phyloP scores from a whole-genome alignment of 768 basidiomycete species.

The Boletus coccyginus region DNA sequence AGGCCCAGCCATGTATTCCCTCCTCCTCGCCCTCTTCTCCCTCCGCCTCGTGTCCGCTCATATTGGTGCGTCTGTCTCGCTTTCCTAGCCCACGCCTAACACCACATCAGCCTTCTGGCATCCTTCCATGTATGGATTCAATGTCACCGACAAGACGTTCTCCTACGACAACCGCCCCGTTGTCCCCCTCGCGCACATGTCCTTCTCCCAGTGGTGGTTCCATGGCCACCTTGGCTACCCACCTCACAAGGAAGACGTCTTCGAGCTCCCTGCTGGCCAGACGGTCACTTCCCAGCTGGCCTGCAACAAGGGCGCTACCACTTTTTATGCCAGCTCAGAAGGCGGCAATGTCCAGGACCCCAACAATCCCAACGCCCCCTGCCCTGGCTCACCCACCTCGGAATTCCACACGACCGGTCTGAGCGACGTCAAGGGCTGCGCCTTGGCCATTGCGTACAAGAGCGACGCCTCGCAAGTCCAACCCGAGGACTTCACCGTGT shows the following conservation, averaged over 20 bases:
- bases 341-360: conserved; percentile 52
- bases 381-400: conserved; percentile 42
- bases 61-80: conserved; percentile 12
- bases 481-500: conserved; percentile 69
- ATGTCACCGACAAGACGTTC: conserved; percentile 54
- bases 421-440: conserved; percentile 59
- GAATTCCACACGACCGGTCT: conserved; percentile 57
- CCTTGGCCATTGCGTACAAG: conserved; percentile 76
- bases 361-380: conserved; percentile 48
- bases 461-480: conserved; percentile 51
- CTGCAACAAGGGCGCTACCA: conserved; percentile 60
- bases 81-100: not conserved
- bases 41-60: conserved; percentile 15
- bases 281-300: conserved; percentile 52
- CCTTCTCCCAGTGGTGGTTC: conserved; percentile 56
- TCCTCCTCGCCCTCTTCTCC: conserved; percentile 1
- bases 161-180: conserved; percentile 65
- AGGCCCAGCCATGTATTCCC: conserved; percentile 15
- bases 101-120: conserved; percentile 44
- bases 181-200: conserved; percentile 35
- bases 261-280: conserved; percentile 59
- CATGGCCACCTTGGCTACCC: conserved; percentile 58
- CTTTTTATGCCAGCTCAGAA: conserved; percentile 49
- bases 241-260: conserved; percentile 53
- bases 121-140: conserved; percentile 66